Percentiles rank a stretch among this genome's conserved stretches.
These are phyloP conservation scores for Lentinus brumalis DNA, from an alignment of 768 basidiomycete species.

Conservation along the genomic window DNA sequence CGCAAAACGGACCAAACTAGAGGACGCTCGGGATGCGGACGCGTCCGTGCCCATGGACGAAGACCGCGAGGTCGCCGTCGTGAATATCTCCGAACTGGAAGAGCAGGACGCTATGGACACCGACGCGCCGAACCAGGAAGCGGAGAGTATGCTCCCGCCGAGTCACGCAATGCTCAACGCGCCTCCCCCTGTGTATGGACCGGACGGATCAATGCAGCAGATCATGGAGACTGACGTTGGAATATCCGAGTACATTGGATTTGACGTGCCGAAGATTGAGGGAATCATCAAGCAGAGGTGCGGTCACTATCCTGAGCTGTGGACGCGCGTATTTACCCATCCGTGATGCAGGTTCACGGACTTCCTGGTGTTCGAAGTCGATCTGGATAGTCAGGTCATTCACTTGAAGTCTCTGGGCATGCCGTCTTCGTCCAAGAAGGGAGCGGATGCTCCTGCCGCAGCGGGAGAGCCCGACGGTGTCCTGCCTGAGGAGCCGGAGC, in stretches of 20 bases:
- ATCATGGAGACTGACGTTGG: conserved; percentile 81
- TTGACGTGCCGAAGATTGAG: conserved; percentile 68
- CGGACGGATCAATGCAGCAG: conserved; percentile 57
- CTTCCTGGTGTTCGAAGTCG: conserved; percentile 92
- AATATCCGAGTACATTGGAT: conserved; percentile 83
- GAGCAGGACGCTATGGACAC: conserved; percentile 10
- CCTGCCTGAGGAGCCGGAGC: background rate
- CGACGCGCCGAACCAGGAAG: conserved; percentile 7
- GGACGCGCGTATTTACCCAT: background rate
- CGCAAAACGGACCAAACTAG: conserved; percentile 42
- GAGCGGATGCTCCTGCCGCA: conserved; percentile 19
- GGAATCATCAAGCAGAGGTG: conserved; percentile 98
- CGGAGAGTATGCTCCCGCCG: conserved; percentile 55
- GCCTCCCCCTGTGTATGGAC: conserved; percentile 48
- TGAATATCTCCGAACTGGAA: conserved; percentile 12
- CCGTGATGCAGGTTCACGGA: conserved; percentile 79
- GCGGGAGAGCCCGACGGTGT: conserved; percentile 1
- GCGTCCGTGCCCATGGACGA: conserved; percentile 21
- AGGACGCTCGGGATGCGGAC: conserved; percentile 20
- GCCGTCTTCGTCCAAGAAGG: conserved; percentile 59
- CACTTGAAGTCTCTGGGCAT: conserved; percentile 78
- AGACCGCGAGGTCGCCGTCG: conserved; percentile 13
- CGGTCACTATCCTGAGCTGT: conserved; percentile 20
- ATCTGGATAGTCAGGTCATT: conserved; percentile 75
- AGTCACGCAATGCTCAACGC: conserved; percentile 72